A percentile compares a stretch with the other conserved stretches of the same genome.
phyloP scores from a whole-genome alignment of 2,329 filamentous ascomycete genomes.

The Ceratocystis papillata region DNA sequence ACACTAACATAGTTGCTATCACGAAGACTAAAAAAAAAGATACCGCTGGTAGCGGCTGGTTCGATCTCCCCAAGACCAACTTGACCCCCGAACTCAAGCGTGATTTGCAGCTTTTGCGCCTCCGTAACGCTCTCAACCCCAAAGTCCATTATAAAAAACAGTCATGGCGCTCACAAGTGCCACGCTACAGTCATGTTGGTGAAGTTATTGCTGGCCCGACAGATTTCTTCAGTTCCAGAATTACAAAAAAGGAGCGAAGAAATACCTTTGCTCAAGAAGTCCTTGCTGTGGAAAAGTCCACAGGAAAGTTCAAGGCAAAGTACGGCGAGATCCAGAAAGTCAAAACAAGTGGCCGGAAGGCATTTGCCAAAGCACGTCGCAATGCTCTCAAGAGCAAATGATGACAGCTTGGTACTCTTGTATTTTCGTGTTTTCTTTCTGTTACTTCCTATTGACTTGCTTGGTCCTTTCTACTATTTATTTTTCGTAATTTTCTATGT shows the following conservation, averaged over 20 bases:
- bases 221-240: slow-evolving; percentile 70
- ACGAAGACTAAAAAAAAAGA: slow-evolving; percentile 26
- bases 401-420: neutral
- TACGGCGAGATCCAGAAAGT: slow-evolving; percentile 72
- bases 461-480: neutral
- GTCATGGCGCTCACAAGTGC: slow-evolving; percentile 38
- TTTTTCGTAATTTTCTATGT: slow-evolving; percentile 7
- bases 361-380: slow-evolving; percentile 48
- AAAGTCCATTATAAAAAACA: slow-evolving; percentile 83
- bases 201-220: slow-evolving; percentile 80
- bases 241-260: slow-evolving; percentile 81
- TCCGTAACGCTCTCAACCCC: slow-evolving; percentile 79
- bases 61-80: slow-evolving; percentile 71
- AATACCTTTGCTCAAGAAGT: slow-evolving; percentile 78
- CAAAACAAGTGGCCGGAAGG: slow-evolving; percentile 82
- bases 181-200: slow-evolving; percentile 79
- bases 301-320: slow-evolving; percentile 65
- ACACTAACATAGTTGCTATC: neutral
- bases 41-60: slow-evolving; percentile 75
- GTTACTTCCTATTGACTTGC: neutral
- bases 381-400: slow-evolving; percentile 17
- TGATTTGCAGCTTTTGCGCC: slow-evolving; percentile 78
- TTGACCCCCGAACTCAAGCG: slow-evolving; percentile 77
- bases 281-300: slow-evolving; percentile 40
- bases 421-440: slow-evolving; percentile 4